Conservation (phyloP, 495 filamentous ascomycete genomes). For the Xylaria intraflava region DNA sequence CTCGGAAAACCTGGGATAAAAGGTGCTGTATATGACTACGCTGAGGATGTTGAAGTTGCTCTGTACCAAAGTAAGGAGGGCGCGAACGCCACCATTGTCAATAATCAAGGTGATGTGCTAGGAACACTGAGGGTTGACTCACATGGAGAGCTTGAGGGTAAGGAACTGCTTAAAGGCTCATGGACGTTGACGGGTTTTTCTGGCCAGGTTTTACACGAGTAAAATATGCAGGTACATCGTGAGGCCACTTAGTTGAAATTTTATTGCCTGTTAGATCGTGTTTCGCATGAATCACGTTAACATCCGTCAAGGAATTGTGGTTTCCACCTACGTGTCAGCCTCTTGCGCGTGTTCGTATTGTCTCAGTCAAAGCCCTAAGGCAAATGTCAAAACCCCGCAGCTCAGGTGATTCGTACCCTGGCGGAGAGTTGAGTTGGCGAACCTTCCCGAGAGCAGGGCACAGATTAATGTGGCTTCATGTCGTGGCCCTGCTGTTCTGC, state of each 20-base stretch:
- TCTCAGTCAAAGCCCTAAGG: too few relatives aligned
- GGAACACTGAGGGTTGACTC: slow-evolving; percentile 25
- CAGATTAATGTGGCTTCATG: too few relatives aligned
- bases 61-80: slow-evolving; percentile 32
- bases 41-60: slow-evolving; percentile 35
- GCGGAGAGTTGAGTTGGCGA: too few relatives aligned
- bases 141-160: slow-evolving; percentile 8
- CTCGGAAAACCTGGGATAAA: slow-evolving; percentile 39
- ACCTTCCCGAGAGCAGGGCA: too few relatives aligned
- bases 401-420: too few relatives aligned
- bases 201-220: slow-evolving; percentile 11
- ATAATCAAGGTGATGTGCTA: slow-evolving; percentile 26
- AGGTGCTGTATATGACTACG: slow-evolving; percentile 46
- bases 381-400: too few relatives aligned
- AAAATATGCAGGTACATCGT: background rate
- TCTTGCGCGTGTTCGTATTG: too few relatives aligned
- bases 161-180: slow-evolving; percentile 15
- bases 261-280: too few relatives aligned
- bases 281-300: too few relatives aligned
- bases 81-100: slow-evolving; percentile 30
- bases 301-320: too few relatives aligned
- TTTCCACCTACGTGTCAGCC: too few relatives aligned
- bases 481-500: too few relatives aligned
- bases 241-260: background rate
- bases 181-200: slow-evolving; percentile 16